These are phyloP conservation scores for Oryza punctata DNA, from an alignment of 176 grass and related monocot genomes.

Conservation along the genomic window DNA sequence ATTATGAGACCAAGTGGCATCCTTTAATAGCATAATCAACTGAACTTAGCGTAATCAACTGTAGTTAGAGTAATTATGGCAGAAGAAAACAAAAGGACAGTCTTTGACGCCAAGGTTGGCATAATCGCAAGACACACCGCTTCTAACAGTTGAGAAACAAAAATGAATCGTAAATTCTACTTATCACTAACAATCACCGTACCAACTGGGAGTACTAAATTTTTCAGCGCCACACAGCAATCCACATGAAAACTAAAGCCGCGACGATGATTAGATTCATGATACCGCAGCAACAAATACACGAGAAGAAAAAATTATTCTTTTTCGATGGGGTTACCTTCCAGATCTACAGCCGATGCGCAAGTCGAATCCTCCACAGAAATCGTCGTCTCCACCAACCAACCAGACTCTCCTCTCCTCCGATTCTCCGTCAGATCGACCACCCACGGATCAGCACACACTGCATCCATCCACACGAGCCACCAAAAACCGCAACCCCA, in stretches of 20 bases:
- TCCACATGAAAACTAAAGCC: not conserved
- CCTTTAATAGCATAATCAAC: not conserved
- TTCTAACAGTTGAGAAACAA: not conserved
- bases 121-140: not conserved
- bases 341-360: constrained; percentile 32
- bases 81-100: not conserved
- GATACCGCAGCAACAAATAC: not conserved
- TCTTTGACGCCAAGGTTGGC: not conserved
- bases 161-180: not conserved
- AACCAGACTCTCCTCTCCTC: not conserved
- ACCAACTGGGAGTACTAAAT: not conserved
- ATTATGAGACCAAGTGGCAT: not conserved
- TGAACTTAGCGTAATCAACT: not conserved
- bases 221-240: not conserved
- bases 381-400: not conserved
- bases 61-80: not conserved
- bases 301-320: not conserved
- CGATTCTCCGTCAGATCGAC: constrained; percentile 21
- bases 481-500: not conserved
- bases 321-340: not conserved
- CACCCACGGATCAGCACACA: not conserved
- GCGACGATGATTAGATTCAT: not conserved
- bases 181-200: not conserved
- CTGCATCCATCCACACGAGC: not conserved
- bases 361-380: not conserved